A percentile compares a stretch with the other conserved stretches of the same genome.
Evolutionary conservation across 2,329 filamentous ascomycete species (phyloP).

Genomic region (Colletotrichum sp.): DNA sequence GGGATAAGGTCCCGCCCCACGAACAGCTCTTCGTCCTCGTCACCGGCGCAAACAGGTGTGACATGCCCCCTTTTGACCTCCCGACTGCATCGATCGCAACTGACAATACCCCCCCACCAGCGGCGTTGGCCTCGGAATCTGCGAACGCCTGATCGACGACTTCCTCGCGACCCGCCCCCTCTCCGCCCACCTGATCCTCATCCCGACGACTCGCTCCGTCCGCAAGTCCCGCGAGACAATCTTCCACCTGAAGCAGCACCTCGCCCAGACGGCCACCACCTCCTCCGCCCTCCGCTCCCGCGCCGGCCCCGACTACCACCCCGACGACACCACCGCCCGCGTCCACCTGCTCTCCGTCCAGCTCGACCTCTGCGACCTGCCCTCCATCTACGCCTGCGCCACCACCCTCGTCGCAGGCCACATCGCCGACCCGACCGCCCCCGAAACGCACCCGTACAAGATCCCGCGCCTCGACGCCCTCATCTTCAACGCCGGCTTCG

Average conservation of each 20-base stretch:
- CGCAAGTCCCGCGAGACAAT: slow-evolving; percentile 79
- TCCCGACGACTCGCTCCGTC: slow-evolving; percentile 81
- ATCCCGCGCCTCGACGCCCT: slow-evolving; percentile 79
- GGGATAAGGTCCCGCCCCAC: slow-evolving; percentile 35
- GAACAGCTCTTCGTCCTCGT: slow-evolving; percentile 71
- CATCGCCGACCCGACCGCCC: slow-evolving; percentile 50
- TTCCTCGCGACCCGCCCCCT: slow-evolving; percentile 76
- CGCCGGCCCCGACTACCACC: slow-evolving; percentile 39
- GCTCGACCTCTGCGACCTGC: slow-evolving; percentile 66
- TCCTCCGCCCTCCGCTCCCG: slow-evolving; percentile 43
- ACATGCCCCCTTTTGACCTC: not conserved
- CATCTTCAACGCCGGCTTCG: slow-evolving; percentile 87
- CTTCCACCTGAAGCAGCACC: slow-evolving; percentile 65
- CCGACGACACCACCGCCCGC: slow-evolving; percentile 49
- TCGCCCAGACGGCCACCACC: slow-evolving; percentile 52
- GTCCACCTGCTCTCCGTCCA: slow-evolving; percentile 65
- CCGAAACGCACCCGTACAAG: slow-evolving; percentile 32
- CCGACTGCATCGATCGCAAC: not conserved
- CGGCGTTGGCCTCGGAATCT: slow-evolving; percentile 85
- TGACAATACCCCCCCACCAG: slow-evolving; percentile 50
- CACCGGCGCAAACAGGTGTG: slow-evolving; percentile 85
- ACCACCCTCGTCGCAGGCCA: slow-evolving; percentile 48
- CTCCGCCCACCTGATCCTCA: slow-evolving; percentile 74
- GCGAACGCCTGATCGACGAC: slow-evolving; percentile 86
- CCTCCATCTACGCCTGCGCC: slow-evolving; percentile 55